Base-by-base conservation (phyloP, 805 yeast species). In the Ogataea thermomethanolica region DNA sequence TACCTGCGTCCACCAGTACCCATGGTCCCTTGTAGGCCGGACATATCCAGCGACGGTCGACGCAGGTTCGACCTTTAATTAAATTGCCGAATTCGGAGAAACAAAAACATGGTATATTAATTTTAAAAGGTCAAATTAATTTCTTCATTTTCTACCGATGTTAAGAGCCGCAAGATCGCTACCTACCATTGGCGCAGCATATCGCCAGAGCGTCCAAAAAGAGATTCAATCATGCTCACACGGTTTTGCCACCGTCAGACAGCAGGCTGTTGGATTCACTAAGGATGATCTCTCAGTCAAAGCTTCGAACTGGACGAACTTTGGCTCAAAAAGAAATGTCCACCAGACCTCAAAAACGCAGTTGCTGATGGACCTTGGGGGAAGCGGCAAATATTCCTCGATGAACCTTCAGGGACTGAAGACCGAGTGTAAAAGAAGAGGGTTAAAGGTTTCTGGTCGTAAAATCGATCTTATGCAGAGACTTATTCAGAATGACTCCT, bases 381-480 rank as follows among this genome's bases (percentile, higher is more conserved):
- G 45, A 6, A 40, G 45, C 13, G 39, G 55, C 25, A 63, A 48
- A 45, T 65, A 56, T 33, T 45, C 59, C 2, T 55, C 63, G 22
- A 71, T 79, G 75, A 76, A 76, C 30, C 62, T 80, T 28, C 72
- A 74, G 39, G 67, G 76, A 2, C 66, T 81, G 49, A 79, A 76
- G 54, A 58, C 56, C 37, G 86, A 81, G 55, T 79, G 86, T 55
- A 73, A 74, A 41, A 65, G 63, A 41, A 70, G 81, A 45, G 84
- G 85, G 0, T 58, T 81, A 44, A 77, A 73, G 50, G 72, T 79
- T 0, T 62, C 76, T n/a, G 89, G 89, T 10, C 69, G 69, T 35
- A 81, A 81, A 53, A 58, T 71, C 8, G 86, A 81, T 23, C 61
- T 81, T 17, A 67, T 80, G 20, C 66, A 64, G 42, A 53, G 69